Evolutionary conservation across 805 yeast species (phyloP).

Genomic region (Monosporozyma servazzii): DNA sequence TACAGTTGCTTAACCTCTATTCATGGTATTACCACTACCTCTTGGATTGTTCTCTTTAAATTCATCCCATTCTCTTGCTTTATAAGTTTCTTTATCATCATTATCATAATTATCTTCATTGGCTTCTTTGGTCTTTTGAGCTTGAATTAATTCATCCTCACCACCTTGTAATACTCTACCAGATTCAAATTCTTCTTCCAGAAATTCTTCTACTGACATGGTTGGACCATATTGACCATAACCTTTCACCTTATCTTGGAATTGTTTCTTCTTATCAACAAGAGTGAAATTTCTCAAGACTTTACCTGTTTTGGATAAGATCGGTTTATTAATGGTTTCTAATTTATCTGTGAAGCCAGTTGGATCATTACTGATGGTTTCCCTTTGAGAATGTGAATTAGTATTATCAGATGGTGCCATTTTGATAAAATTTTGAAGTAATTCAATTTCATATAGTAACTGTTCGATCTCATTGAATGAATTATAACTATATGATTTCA

Average conservation of each 20-base stretch:
- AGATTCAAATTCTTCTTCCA: conserved; percentile 75
- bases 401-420: conserved; percentile 9
- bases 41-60: conserved; percentile 77
- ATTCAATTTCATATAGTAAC: conserved; percentile 54
- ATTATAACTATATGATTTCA: conserved; percentile 43
- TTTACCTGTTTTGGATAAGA: conserved; percentile 65
- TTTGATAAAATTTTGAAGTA: conserved; percentile 39
- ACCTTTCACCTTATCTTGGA: conserved; percentile 65
- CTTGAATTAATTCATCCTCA: conserved; percentile 27
- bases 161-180: conserved; percentile 66
- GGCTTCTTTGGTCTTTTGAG: conserved; percentile 31
- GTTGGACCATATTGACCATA: conserved; percentile 91
- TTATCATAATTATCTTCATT: conserved; percentile 51
- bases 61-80: conserved; percentile 86
- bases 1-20: conserved; percentile 37
- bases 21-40: conserved; percentile 85
- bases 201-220: conserved; percentile 85
- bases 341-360: conserved; percentile 56
- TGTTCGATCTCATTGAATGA: conserved; percentile 51
- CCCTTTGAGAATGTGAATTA: conserved; percentile 7
- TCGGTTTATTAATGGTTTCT: conserved; percentile 42
- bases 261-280: conserved; percentile 45
- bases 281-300: conserved; percentile 79
- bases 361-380: conserved; percentile 11
- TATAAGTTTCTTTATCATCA: conserved; percentile 58